Percentiles rank a stretch among this genome's conserved stretches.
phyloP scores from a whole-genome alignment of 495 filamentous ascomycete genomes.

The Podospora appendiculata region DNA sequence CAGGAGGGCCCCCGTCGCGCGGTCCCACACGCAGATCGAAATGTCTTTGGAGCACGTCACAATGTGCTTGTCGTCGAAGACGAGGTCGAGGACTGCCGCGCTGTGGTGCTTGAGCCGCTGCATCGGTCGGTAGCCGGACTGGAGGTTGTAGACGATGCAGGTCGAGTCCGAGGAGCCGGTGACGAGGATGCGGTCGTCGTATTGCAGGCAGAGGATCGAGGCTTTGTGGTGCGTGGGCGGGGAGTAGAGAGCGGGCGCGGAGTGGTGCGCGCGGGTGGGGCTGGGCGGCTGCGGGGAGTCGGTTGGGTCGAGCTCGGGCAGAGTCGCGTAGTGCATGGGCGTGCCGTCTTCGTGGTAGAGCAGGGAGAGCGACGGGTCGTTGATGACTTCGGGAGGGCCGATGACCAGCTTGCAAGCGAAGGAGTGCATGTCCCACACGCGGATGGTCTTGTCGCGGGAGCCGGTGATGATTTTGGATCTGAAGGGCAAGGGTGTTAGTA shows the following conservation, averaged over 20 bases:
- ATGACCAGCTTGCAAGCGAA: constrained; percentile 77
- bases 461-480: constrained; percentile 94
- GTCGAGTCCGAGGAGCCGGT: constrained; percentile 89
- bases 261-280: constrained; percentile 28
- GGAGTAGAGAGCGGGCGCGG: constrained; percentile 38
- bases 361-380: constrained; percentile 23
- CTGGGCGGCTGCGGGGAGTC: constrained; percentile 7
- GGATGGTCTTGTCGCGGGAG: constrained; percentile 88
- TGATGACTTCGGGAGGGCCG: constrained; percentile 46
- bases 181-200: constrained; percentile 84
- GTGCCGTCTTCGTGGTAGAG: constrained; percentile 31
- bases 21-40: constrained; percentile 88
- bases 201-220: constrained; percentile 90
- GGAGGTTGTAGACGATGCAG: constrained; percentile 87
- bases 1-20: constrained; percentile 61
- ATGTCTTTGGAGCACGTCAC: constrained; percentile 94
- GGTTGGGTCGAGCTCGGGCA: constrained; percentile 25
- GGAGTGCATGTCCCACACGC: constrained; percentile 88
- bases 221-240: constrained; percentile 63
- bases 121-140: constrained; percentile 66
- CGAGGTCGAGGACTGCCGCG: constrained; percentile 86
- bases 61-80: constrained; percentile 85
- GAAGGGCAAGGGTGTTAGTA: constrained; percentile 14
- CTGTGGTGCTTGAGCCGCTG: constrained; percentile 67
- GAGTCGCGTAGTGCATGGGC: constrained; percentile 38